Base-by-base conservation (phyloP, 345 rosid genomes). In the Microthlaspi erraticum region DNA sequence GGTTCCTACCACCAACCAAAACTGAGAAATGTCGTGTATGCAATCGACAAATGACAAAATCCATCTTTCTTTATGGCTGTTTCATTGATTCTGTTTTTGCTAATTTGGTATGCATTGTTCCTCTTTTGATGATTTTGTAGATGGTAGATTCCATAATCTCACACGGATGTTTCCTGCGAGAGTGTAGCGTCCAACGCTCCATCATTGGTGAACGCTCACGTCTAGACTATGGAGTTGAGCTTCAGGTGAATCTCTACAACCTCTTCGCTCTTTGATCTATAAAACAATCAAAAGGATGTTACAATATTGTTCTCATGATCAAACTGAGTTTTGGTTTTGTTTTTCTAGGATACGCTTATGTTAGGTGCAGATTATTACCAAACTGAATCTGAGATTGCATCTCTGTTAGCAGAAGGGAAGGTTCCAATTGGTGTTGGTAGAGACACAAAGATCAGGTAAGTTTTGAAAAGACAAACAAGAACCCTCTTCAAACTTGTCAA, bases 311-410 rank as follows among this genome's bases (percentile, higher is more conserved):
- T 33, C 16, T 18, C n/a, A n/a, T n/a, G 16, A 23, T 34, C n/a
- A 49, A 57, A 18, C 44, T 38, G 66, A 57, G 50, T 50, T 55
- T 60, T 54, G 16, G 1, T 8, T 18, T 46, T 45, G 13, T 1
- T 48, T 36, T 54, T 7, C 5, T 16, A 92, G 98, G 95, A 92
- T 73, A 87, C 93, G 0, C 63, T 92, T 86, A 88, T 92, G 96
- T 84, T 90, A 87, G 96, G 96, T 52, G 93, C 96, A 46, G 95
- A 92, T 71, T 70, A 72, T 54, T 92, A 89, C 79, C 82, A 92
- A 84, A 88, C 91, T 0, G 93, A 90, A 76, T 72, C 80, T 13
- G 96, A 88, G 68, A 83, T 81, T 75, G 86, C 87, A 19, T 77
- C 88, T 50, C 63, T 66, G 44, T 78, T 84, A 53, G 90, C 91